Base-by-base conservation (phyloP, 192 early-diverging fungal species). In the Coemansia sp. region DNA sequence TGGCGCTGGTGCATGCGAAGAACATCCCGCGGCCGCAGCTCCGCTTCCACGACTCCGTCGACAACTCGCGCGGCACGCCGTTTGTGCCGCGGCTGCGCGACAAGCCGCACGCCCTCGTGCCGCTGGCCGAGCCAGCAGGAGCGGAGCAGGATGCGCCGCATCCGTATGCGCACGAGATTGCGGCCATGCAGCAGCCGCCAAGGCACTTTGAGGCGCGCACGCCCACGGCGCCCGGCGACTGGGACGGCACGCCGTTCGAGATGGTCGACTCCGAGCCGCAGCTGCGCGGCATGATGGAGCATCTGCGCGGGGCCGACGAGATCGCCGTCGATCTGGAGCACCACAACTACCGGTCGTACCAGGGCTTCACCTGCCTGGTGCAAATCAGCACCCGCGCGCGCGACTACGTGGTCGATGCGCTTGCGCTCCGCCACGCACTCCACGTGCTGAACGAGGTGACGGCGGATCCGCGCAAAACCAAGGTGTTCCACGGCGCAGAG, bases 401-500 rank as follows among this genome's bases (percentile, higher is more conserved):
- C 61, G 98, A 99, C 80, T 99, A 85, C 74, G 78, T 98, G 22
- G 80, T 99, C 16, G 98, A 99, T 69, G 88, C 96, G 8, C 72
- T 99, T 4, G 89, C 86, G 39, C 76, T 99, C 22, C 86, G 98
- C 40, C 67, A 83, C 26, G 76, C 86, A 6, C 62, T 98, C 51
- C 32, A 87, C 88, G 22, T 52, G 82, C 77, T 99, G n/a, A 99
- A 99, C 80, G 71, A 85, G 6, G 79, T 87, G 8, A 96, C 98
- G 48, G 90, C 96, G 0, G 88, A 99, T 72, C 96, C 98, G 12
- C 76, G 78, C 8, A 90, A 92, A 37, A 80, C 94, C 76, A 99
- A 99, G 75, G 91, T 94, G 21, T 84, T 99, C 40, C 98, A 99
- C 71, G 98, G 98, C 74, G 96, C 98, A n/a, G 93, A 96, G 19